These are phyloP conservation scores for Saturnispora bothae DNA, from an alignment of 805 yeast genomes.

Conservation along the genomic window DNA sequence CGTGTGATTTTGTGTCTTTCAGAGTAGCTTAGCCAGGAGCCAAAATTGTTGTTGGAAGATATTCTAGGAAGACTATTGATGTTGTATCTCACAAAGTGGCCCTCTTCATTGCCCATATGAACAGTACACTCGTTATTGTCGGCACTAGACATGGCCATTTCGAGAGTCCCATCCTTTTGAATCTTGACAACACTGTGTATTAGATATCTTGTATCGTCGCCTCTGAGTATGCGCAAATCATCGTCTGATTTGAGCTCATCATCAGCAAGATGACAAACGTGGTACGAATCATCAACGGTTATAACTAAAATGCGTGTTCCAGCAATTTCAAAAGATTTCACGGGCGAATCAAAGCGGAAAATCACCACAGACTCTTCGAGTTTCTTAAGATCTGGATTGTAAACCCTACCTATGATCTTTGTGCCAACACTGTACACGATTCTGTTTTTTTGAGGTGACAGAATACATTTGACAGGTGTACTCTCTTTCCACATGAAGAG, in stretches of 20 bases:
- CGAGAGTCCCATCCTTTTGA: constrained; percentile 11
- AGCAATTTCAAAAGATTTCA: constrained; percentile 4
- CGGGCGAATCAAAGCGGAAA: not conserved
- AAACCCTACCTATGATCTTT: constrained; percentile 1
- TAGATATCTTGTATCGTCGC: constrained; percentile 3
- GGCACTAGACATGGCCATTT: constrained; percentile 11
- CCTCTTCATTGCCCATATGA: not conserved
- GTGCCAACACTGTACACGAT: constrained; percentile 18
- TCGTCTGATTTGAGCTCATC: not conserved
- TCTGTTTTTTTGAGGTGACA: constrained; percentile 18
- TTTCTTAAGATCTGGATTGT: constrained; percentile 1
- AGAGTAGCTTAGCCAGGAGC: constrained; percentile 22
- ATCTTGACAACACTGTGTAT: not conserved
- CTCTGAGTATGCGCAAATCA: not conserved
- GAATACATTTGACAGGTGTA: constrained; percentile 17
- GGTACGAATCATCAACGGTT: constrained; percentile 23
- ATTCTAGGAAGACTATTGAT: constrained; percentile 28
- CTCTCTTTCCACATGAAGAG: constrained; percentile 16
- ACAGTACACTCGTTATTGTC: constrained; percentile 13
- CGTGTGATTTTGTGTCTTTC: constrained; percentile 6
- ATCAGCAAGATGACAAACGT: not conserved
- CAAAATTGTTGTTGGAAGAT: constrained; percentile 19
- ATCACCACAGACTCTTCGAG: not conserved
- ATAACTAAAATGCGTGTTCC: constrained; percentile 16
- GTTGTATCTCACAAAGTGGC: constrained; percentile 13